phyloP scores from a whole-genome alignment of 2,329 filamentous ascomycete genomes.

The Ceratocystis lukuohia region DNA sequence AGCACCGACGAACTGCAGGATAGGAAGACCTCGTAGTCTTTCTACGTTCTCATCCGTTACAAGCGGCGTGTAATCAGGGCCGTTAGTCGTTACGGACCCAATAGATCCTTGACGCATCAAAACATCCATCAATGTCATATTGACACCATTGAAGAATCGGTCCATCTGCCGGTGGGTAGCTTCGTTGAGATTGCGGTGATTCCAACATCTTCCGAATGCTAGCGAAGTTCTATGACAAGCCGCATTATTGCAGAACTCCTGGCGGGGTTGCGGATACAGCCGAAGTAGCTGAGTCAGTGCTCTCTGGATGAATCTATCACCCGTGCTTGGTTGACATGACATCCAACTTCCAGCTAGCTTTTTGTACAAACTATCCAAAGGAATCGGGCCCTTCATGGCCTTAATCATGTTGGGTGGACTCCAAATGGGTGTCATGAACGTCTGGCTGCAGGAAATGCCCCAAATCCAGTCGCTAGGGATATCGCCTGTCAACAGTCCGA shows the following conservation, averaged over 20 bases:
- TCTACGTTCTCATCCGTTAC: slow-evolving; percentile 37
- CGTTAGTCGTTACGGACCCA: slow-evolving; percentile 41
- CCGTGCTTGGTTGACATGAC: slow-evolving; percentile 34
- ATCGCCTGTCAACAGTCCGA: slow-evolving; percentile 48
- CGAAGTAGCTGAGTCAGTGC: slow-evolving; percentile 42
- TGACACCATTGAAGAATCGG: slow-evolving; percentile 48
- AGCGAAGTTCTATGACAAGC: slow-evolving; percentile 47
- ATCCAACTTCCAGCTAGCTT: slow-evolving; percentile 41
- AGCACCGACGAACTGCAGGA: slow-evolving; percentile 42
- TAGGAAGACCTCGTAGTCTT: slow-evolving; percentile 38
- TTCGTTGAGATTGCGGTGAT: slow-evolving; percentile 51
- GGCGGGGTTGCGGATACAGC: slow-evolving; percentile 40
- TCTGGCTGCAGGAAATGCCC: slow-evolving; percentile 46
- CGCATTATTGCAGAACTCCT: slow-evolving; percentile 48
- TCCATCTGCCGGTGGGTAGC: slow-evolving; percentile 50
- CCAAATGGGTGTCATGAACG: slow-evolving; percentile 52
- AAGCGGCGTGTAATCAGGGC: slow-evolving; percentile 34
- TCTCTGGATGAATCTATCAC: slow-evolving; percentile 38
- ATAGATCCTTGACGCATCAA: slow-evolving; percentile 43
- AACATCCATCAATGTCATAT: slow-evolving; percentile 43
- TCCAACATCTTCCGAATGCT: slow-evolving; percentile 50
- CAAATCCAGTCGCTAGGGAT: slow-evolving; percentile 44
- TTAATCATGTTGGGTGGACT: slow-evolving; percentile 43
- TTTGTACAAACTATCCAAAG: slow-evolving; percentile 38
- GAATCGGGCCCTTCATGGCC: slow-evolving; percentile 34